phyloP scores from a whole-genome alignment of 176 grass and related monocot genomes.

The Oryza officinalis region DNA sequence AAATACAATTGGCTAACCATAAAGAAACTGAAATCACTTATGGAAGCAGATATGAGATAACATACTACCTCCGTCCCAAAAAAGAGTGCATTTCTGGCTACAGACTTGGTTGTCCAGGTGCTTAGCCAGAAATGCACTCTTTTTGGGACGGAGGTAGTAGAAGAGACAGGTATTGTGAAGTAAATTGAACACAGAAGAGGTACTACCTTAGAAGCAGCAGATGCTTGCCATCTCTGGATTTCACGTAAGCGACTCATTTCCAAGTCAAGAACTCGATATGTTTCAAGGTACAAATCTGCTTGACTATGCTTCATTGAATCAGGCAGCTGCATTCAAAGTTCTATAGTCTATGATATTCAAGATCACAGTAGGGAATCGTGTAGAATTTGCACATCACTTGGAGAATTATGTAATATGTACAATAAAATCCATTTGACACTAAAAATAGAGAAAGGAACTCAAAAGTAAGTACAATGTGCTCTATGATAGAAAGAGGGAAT shows the following conservation, averaged over 20 bases:
- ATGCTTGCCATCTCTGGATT: slow-evolving; percentile 99
- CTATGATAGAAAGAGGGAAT: slow-evolving; percentile 7
- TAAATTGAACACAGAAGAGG: slow-evolving; percentile 20
- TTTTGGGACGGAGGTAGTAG: background rate
- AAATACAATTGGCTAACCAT: background rate
- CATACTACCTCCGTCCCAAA: background rate
- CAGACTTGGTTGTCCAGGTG: no score
- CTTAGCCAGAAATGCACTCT: no score
- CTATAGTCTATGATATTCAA: slow-evolving; percentile 34
- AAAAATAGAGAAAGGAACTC: slow-evolving; percentile 14
- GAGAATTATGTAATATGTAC: background rate
- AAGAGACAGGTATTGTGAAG: slow-evolving; percentile 25
- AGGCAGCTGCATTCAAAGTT: slow-evolving; percentile 70
- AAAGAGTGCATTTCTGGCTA: no score
- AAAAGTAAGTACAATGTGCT: background rate
- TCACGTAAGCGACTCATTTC: slow-evolving; percentile 98
- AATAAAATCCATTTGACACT: slow-evolving; percentile 6
- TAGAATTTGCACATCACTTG: background rate
- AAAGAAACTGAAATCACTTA: background rate
- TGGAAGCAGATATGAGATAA: background rate
- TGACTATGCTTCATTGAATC: slow-evolving; percentile 99
- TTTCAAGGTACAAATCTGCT: slow-evolving; percentile 94
- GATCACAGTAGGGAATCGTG: background rate
- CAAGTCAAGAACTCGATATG: slow-evolving; percentile 94
- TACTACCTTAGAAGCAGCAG: slow-evolving; percentile 93